A percentile compares a stretch with the other conserved stretches of the same genome.
Conservation (phyloP, 106 monocot genomes). For the Narthecium ossifragum region DNA sequence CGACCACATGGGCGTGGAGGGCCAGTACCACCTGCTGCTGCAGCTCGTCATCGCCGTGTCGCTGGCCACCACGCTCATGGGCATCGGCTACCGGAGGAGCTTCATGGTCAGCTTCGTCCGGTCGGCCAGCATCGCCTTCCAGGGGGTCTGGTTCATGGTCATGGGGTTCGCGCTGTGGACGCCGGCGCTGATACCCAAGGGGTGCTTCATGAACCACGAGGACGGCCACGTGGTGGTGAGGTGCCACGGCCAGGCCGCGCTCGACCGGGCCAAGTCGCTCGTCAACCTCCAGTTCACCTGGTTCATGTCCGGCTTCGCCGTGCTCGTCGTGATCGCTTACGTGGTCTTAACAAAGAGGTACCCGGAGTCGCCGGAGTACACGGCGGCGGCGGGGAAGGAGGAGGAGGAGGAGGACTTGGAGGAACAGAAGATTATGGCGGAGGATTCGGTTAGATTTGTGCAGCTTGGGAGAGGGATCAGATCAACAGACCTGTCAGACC, state of each 20-base stretch:
- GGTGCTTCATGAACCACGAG: slow-evolving; percentile 33
- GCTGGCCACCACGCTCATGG: slow-evolving; percentile 47
- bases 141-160: slow-evolving; percentile 25
- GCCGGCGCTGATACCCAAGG: slow-evolving; percentile 23
- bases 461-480: slow-evolving; percentile 17
- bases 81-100: slow-evolving; percentile 37
- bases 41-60: slow-evolving; percentile 57
- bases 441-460: slow-evolving; percentile 24
- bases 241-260: slow-evolving; percentile 17
- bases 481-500: slow-evolving; percentile 15
- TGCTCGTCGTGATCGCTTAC: background rate
- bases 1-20: slow-evolving; percentile 87
- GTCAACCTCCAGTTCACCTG: slow-evolving; percentile 37
- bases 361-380: slow-evolving; percentile 4
- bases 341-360: background rate
- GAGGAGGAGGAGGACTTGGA: slow-evolving; percentile 15
- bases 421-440: slow-evolving; percentile 14
- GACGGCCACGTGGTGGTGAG: slow-evolving; percentile 25
- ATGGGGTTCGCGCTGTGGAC: slow-evolving; percentile 36
- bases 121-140: slow-evolving; percentile 50
- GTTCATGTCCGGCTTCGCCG: slow-evolving; percentile 14
- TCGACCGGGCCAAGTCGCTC: slow-evolving; percentile 28
- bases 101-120: slow-evolving; percentile 48
- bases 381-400: background rate
- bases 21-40: slow-evolving; percentile 75